Conservation (phyloP, 1,139 yeast genomes). For the Hemisphaericaspora subhashii region DNA sequence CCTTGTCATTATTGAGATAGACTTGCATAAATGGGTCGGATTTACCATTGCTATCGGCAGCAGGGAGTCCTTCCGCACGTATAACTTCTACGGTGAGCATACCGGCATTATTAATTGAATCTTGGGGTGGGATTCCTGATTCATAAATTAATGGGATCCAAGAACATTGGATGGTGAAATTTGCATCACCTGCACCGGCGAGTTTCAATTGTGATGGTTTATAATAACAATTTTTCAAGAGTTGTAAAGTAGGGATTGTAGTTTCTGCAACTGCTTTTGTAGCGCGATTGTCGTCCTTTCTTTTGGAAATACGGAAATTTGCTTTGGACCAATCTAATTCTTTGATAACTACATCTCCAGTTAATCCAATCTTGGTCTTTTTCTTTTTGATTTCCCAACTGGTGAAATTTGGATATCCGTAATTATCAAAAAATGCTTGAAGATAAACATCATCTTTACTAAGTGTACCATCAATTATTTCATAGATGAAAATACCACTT, state of each 20-base stretch:
- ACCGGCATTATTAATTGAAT: constrained; percentile 78
- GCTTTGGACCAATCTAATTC: constrained; percentile 76
- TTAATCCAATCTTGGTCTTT: constrained; percentile 48
- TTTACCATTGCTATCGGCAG: constrained; percentile 88
- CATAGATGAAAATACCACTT: constrained; percentile 75
- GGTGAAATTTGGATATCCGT: constrained; percentile 59
- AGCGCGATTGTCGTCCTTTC: constrained; percentile 51
- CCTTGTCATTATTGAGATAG: constrained; percentile 59
- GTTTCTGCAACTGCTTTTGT: constrained; percentile 64
- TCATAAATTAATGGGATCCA: constrained; percentile 74
- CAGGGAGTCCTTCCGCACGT: constrained; percentile 67
- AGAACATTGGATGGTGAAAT: constrained; percentile 61
- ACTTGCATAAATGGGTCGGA: constrained; percentile 88
- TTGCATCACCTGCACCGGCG: constrained; percentile 45
- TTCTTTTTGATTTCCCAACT: constrained; percentile 47
- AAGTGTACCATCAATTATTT: constrained; percentile 59
- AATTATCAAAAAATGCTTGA: constrained; percentile 75
- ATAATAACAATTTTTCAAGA: constrained; percentile 65
- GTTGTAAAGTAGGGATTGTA: constrained; percentile 64
- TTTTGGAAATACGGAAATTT: constrained; percentile 59
- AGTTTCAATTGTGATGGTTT: constrained; percentile 53
- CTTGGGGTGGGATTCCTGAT: constrained; percentile 67
- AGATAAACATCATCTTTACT: constrained; percentile 57
- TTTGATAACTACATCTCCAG: constrained; percentile 72
- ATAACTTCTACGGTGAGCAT: constrained; percentile 60